Conservation (phyloP, 129 eudicot species). For the Helianthus annuus region HanXRQr2.0-SUNRISE NC_035437.2:123684914-123685413, state of each 20-base stretch:
- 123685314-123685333: conserved; percentile 73
- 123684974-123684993: conserved; percentile 43
- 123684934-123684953: conserved; percentile 58
- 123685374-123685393: neutral
- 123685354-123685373: conserved; percentile 15
- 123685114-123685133: conserved; percentile 53
- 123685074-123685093: conserved; percentile 48
- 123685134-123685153: conserved; percentile 22
- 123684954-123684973: conserved; percentile 57
- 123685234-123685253: conserved; percentile 86
- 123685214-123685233: conserved; percentile 87
- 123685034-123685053: conserved; percentile 42
- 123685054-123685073: conserved; percentile 48
- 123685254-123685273: conserved; percentile 98
- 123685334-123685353: conserved; percentile 43
- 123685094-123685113: conserved; percentile 41
- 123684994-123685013: conserved; percentile 51
- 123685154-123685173: neutral
- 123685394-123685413: neutral
- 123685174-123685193: conserved; percentile 69
- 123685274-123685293: conserved; percentile 88
- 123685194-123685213: conserved; percentile 91
- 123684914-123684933: conserved; percentile 63
- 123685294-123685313: conserved; percentile 78
- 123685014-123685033: conserved; percentile 44